phyloP scores from a whole-genome alignment of 139 green algal species.

The Nannochloris sp. region DNA sequence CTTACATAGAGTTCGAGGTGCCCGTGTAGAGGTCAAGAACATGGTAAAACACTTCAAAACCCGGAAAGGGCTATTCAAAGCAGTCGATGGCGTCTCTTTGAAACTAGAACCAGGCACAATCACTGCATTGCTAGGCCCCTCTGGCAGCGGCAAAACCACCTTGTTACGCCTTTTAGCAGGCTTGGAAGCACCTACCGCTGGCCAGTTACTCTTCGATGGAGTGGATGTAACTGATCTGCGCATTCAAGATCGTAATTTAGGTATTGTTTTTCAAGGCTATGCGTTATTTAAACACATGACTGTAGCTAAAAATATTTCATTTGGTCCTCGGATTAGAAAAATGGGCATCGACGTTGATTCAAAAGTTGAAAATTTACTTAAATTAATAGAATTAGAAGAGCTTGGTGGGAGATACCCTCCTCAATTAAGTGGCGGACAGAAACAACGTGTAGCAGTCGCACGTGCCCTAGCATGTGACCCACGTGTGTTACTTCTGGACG shows the following conservation, averaged over 20 bases:
- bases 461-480: constrained; percentile 59
- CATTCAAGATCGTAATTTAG: constrained; percentile 51
- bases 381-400: constrained; percentile 67
- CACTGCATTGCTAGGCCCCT: constrained; percentile 69
- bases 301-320: constrained; percentile 81
- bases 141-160: constrained; percentile 76
- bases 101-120: constrained; percentile 58
- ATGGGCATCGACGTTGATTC: constrained; percentile 57
- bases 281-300: constrained; percentile 91
- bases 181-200: constrained; percentile 58
- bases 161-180: constrained; percentile 77
- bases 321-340: constrained; percentile 69
- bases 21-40: constrained; percentile 31
- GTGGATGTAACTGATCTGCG: constrained; percentile 36
- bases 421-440: constrained; percentile 64
- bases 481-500: constrained; percentile 71
- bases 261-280: constrained; percentile 86
- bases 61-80: constrained; percentile 47
- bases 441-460: constrained; percentile 46
- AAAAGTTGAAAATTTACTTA: constrained; percentile 65
- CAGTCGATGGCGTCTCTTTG: constrained; percentile 56
- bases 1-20: neutral
- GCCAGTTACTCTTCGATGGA: constrained; percentile 70
- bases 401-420: constrained; percentile 58
- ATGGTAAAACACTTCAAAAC: constrained; percentile 70